Evolutionary conservation across 1,284 basidiomycete species (phyloP), one percentile per base, ranked within the genome.

Genomic region (Flammula alnicola): DNA sequence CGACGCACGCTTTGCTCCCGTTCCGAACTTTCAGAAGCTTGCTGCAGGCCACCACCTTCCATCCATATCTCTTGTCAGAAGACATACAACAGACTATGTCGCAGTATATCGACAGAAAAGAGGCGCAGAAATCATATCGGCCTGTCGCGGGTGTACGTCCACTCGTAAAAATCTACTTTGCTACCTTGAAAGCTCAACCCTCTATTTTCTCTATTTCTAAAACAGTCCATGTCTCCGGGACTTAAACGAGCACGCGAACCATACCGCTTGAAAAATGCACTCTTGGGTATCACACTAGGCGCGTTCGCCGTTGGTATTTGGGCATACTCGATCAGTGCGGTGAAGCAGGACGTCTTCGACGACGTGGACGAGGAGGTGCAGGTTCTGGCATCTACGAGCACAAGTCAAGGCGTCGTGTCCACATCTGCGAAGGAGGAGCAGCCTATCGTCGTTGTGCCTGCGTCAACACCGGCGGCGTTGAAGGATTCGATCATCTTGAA

Each of bases 301-400:
- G 78, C 80, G 1, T 96, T 98, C 67, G 85, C 84, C 23, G 80
- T 84, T n/a, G 85, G 86, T 37, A 86, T 97, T 12, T 98, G 94
- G 83, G 80, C 84, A 7, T 98, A 98, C 71, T 95, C 94, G 11
- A 95, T 98, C 66, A 82, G 84, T 33, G 93, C 94, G 9, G 94
- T 97, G 51, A 93, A 90, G 66, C 94, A 97, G 66, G 95, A 97
- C 63, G 86, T 89, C 50, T 96, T 96, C 66, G 89, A 86, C 52
- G 89, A 92, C 62, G 77, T 91, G 30, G 90, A 92, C 61, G 86
- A 89, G 55, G 86, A 89, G 65, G 89, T 84, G 33, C 73, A 72
- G 51, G 80, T 77, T 33, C 72, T 86, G 56, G 73, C 73, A 29
- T 62, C 65, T 19, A 63, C 72, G 1, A 69, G 29, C 55, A 49